Base-by-base conservation (phyloP, 192 early-diverging fungal genomes). In the Umbelopsis sp. region DNA sequence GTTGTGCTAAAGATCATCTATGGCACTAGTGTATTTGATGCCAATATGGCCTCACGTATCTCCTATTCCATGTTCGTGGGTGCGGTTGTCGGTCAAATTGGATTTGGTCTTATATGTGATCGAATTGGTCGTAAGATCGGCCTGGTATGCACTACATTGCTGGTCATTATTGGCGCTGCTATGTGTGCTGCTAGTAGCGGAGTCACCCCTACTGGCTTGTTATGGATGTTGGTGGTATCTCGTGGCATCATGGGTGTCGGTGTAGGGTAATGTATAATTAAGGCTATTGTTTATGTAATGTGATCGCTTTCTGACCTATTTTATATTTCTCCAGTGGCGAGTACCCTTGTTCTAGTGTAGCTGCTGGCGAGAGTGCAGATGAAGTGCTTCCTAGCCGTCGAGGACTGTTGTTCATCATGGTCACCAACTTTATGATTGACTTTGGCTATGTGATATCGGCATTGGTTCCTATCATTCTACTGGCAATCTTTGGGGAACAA, bases 111-210 rank as follows among this genome's bases (percentile, higher is more conserved):
- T 11, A 51, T 84, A 37, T 77, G 80, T 48, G 85, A 87, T 73
- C 81, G 83, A 15, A 49, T 87, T 30, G 85, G 85, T 67, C 76
- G 85, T 52, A 87, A 87, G 55, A 75, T 83, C 30, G 85, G 83
- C 48, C 70, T 87, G 37, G 51, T 87, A 47, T 48, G 72, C 22
- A 82, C 84, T 0, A 82, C 84, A 3, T 33, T 79, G 51, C 68
- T 85, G n/a, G 80, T 85, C 23, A 82, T 85, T 46, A 2, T 85
- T 15, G 84, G 84, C 47, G 78, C 76, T 18, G 78, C 76, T 30
- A 68, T 84, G 20, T 78, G 71, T n/a, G 46, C 74, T 11, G 83
- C 73, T 6, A 76, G 78, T 6, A 75, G 73, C 68, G 84, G 84
- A 27, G 46, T 22, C 16, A 78, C 81, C 15, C 53, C 80, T 11